Conservation (phyloP, 345 rosid species). For the Bretschneidera sinensis region DNA sequence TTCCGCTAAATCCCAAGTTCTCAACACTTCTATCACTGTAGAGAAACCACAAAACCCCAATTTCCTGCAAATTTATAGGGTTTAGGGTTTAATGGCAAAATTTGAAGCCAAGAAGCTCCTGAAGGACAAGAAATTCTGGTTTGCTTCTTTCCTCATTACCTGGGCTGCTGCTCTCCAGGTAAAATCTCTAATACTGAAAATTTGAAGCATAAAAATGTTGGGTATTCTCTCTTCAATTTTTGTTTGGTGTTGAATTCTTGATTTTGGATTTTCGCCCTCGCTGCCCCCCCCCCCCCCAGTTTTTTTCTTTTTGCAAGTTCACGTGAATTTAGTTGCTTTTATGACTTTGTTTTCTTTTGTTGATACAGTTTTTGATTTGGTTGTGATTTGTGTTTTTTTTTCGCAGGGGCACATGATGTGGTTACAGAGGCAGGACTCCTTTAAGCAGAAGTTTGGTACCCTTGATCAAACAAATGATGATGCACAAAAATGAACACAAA, state of each 20-base stretch:
- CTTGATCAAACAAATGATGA: conserved; percentile 19
- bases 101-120: conserved; percentile 51
- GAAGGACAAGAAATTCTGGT: conserved; percentile 81
- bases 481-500: conserved; percentile 10
- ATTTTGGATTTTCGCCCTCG: no score
- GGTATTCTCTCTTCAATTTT: neutral
- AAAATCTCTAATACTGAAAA: neutral
- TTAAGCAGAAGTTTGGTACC: conserved; percentile 62
- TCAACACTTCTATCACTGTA: neutral
- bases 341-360: neutral
- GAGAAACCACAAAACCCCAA: no score
- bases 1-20: neutral
- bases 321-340: neutral
- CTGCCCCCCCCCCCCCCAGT: no score
- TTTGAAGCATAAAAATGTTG: neutral
- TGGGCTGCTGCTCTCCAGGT: conserved; percentile 98
- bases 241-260: neutral
- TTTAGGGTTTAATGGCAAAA: conserved; percentile 47
- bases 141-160: conserved; percentile 67
- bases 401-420: conserved; percentile 91
- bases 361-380: neutral
- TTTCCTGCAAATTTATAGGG: neutral
- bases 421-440: conserved; percentile 82
- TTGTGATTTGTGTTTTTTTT: neutral
- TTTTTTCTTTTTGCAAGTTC: no score